Conservation (phyloP, 352 stramenopile species). For the Phytophthora parvispora region DNA sequence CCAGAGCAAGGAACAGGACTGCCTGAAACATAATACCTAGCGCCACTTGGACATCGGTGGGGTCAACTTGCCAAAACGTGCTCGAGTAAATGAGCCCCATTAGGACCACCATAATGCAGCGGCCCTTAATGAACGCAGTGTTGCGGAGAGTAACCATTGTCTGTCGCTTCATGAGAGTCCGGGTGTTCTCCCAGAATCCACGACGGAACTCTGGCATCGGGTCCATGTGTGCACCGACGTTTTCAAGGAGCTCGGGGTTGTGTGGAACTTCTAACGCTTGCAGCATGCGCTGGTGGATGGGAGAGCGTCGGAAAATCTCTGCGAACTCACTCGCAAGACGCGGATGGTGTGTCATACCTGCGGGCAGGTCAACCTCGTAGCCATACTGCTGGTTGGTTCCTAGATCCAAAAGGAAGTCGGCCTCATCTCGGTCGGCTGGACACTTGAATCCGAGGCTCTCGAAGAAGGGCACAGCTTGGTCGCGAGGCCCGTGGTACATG, state of each 20-base stretch:
- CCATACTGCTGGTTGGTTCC: conserved; percentile 51
- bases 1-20: conserved; percentile 80
- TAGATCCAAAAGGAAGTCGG: conserved; percentile 59
- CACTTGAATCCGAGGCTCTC: conserved; percentile 35
- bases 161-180: conserved; percentile 56
- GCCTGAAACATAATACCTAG: conserved; percentile 83
- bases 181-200: conserved; percentile 45
- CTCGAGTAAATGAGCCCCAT: conserved; percentile 49
- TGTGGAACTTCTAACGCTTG: conserved; percentile 33
- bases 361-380: conserved; percentile 34
- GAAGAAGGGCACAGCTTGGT: conserved; percentile 63
- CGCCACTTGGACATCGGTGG: conserved; percentile 44
- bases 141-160: conserved; percentile 68
- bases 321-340: conserved; percentile 43
- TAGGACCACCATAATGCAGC: conserved; percentile 49
- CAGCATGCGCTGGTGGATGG: conserved; percentile 37
- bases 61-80: conserved; percentile 60
- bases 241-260: conserved; percentile 32
- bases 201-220: conserved; percentile 55
- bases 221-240: conserved; percentile 39
- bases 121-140: conserved; percentile 52
- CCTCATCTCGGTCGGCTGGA: conserved; percentile 46
- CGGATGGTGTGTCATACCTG: conserved; percentile 27
- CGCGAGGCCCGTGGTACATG: conserved; percentile 51
- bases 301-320: conserved; percentile 39